These are phyloP conservation scores for Ophiostoma pallidulum DNA, from an alignment of 2,329 filamentous ascomycete genomes.

Conservation along the genomic window DNA sequence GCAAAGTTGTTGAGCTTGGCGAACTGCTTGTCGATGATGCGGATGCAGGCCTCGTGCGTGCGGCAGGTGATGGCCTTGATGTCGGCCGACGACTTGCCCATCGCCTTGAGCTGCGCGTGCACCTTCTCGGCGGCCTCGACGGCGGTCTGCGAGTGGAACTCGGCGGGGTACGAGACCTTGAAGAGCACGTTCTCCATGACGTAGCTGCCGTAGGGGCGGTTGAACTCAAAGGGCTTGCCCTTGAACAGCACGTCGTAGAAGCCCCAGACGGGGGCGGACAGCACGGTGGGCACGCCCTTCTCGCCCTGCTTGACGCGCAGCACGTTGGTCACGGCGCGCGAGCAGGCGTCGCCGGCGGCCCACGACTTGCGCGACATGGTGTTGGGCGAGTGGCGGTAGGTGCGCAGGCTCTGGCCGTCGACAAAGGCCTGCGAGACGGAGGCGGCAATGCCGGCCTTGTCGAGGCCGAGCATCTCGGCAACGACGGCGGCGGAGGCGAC, in stretches of 20 bases:
- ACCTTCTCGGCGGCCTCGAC: conserved; percentile 90
- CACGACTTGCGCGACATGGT: conserved; percentile 99
- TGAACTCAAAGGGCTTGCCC: conserved; percentile 92
- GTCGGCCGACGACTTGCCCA: conserved; percentile 86
- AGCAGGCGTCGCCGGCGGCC: conserved; percentile 96
- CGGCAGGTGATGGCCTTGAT: conserved; percentile 90
- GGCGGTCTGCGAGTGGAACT: conserved; percentile 98
- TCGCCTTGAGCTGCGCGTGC: conserved; percentile 67
- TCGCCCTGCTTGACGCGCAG: conserved; percentile 90
- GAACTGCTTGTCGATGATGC: conserved; percentile 98
- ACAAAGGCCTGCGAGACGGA: conserved; percentile 96
- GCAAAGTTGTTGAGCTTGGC: conserved; percentile 96
- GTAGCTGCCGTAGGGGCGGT: conserved; percentile 92
- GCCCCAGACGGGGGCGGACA: conserved; percentile 88
- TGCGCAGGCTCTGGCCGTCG: conserved; percentile 90
- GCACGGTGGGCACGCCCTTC: conserved; percentile 80
- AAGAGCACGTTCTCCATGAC: conserved; percentile 99
- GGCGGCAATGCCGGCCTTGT: conserved; percentile 83
- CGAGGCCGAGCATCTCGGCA: conserved; percentile 86
- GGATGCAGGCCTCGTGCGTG: conserved; percentile 95
- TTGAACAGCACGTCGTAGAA: conserved; percentile 99
- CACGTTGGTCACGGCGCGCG: conserved; percentile 83
- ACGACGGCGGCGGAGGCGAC: conserved; percentile 91
- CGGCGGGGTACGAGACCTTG: conserved; percentile 81
- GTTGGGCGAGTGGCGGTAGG: conserved; percentile 95